phyloP scores from a whole-genome alignment of 164 flowering plant species.

The Annona cherimola region DNA sequence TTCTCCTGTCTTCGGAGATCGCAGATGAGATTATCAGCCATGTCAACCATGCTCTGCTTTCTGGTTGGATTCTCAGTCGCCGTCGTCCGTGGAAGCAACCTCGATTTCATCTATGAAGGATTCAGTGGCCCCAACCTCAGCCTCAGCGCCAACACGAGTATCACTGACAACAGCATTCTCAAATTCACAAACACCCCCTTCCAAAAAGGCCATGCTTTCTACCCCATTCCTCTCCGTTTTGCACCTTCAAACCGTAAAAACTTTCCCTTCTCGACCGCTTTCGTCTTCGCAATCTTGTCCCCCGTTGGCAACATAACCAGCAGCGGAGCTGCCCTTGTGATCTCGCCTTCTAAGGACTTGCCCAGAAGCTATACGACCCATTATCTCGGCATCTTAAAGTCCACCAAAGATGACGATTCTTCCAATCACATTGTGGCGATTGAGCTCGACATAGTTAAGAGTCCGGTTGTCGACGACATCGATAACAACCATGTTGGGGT shows the following conservation, averaged over 20 bases:
- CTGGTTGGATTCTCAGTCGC: too few species aligned
- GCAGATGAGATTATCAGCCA: too few species aligned
- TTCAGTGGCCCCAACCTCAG: constrained; percentile 12
- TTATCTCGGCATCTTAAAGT: constrained; percentile 16
- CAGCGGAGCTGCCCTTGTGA: constrained; percentile 18
- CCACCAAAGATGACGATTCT: constrained; percentile 7
- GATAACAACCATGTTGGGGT: constrained; percentile 48
- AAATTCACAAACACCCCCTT: neutral
- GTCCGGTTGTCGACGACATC: constrained; percentile 12
- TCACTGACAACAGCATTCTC: constrained; percentile 11
- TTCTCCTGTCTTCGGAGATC: too few species aligned
- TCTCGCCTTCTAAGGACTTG: constrained; percentile 11
- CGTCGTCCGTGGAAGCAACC: neutral
- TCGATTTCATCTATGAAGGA: constrained; percentile 15
- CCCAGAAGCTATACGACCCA: neutral
- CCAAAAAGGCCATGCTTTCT: constrained; percentile 20
- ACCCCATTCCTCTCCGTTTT: constrained; percentile 16
- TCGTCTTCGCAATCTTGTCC: constrained; percentile 17
- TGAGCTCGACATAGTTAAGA: constrained; percentile 20
- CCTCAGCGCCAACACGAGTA: constrained; percentile 6
- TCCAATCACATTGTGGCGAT: constrained; percentile 10
- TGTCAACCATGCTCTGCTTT: too few species aligned
- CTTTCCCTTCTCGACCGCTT: constrained; percentile 19
- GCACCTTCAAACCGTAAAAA: neutral
- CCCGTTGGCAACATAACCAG: constrained; percentile 7